These are phyloP conservation scores for Aspergillus carbonarius DNA, from an alignment of 2,329 filamentous ascomycete species.

Conservation along the genomic window DNA sequence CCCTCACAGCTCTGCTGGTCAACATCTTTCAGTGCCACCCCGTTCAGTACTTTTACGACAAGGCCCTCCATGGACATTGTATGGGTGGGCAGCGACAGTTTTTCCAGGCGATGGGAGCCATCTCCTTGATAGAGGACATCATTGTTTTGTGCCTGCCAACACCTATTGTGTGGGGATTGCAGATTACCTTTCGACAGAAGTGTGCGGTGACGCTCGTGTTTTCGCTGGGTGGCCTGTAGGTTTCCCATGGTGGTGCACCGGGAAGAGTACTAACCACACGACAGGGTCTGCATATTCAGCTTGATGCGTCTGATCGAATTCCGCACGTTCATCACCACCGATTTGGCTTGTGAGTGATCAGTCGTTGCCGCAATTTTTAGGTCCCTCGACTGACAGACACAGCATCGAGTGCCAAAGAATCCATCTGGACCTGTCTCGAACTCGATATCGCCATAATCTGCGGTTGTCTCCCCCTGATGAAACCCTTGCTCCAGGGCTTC, in stretches of 20 bases:
- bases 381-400: not conserved
- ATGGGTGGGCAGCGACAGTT: constrained; percentile 10
- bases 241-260: not conserved
- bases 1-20: constrained; percentile 9
- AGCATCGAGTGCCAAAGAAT: constrained; percentile 24
- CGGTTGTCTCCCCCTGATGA: constrained; percentile 21
- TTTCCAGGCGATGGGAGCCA: constrained; percentile 13
- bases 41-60: constrained; percentile 15
- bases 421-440: constrained; percentile 23
- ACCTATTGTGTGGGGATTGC: constrained; percentile 10
- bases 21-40: constrained; percentile 16
- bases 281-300: constrained; percentile 23
- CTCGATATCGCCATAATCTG: constrained; percentile 23
- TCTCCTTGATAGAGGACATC: constrained; percentile 15
- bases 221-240: constrained; percentile 12
- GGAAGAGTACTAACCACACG: not conserved
- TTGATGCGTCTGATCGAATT: constrained; percentile 16
- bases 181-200: constrained; percentile 13
- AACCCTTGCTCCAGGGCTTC: constrained; percentile 16
- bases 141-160: constrained; percentile 10
- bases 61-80: constrained; percentile 9
- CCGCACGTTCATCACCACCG: constrained; percentile 10
- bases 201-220: constrained; percentile 11
- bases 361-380: not conserved
- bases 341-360: constrained; percentile 8